These are phyloP conservation scores for Bromus sterilis DNA, from an alignment of 176 grass and related monocot genomes.

Conservation along the genomic window DNA sequence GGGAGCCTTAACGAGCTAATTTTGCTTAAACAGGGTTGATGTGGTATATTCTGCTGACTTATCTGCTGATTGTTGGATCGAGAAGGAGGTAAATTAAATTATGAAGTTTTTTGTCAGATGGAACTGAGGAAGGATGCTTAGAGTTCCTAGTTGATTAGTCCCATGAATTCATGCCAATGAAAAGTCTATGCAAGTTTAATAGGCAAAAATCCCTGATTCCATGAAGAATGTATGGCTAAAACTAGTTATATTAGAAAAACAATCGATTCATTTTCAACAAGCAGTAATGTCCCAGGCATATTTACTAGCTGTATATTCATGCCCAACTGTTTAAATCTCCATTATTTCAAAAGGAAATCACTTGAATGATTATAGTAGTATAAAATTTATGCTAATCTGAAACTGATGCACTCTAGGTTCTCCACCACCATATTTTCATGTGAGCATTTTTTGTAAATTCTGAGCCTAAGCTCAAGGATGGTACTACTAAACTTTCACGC, in stretches of 20 bases:
- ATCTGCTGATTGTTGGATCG: slow-evolving; percentile 90
- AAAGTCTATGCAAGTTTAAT: not conserved
- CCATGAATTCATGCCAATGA: not conserved
- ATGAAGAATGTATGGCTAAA: not conserved
- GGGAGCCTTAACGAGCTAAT: not conserved
- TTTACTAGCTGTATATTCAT: not conserved
- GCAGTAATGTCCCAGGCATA: not conserved
- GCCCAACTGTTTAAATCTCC: not conserved
- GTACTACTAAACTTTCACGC: not conserved
- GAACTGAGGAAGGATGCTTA: not conserved
- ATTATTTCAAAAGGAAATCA: not conserved
- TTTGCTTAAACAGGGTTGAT: slow-evolving; percentile 70
- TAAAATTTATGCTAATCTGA: not conserved
- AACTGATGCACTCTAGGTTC: not conserved
- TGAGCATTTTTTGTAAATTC: not conserved
- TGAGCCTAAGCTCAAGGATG: not conserved
- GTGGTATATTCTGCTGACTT: slow-evolving; percentile 58
- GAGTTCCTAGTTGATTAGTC: not conserved
- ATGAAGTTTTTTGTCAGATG: slow-evolving; percentile 2
- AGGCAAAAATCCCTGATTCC: not conserved
- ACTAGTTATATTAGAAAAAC: slow-evolving; percentile 2
- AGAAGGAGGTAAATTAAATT: slow-evolving; percentile 70
- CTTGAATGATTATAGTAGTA: not conserved
- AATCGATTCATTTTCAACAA: not conserved
- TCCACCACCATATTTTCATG: not conserved